Evolutionary conservation across 2,329 filamentous ascomycete species (phyloP).

Genomic region (Pseudogymnoascus sp.): DNA sequence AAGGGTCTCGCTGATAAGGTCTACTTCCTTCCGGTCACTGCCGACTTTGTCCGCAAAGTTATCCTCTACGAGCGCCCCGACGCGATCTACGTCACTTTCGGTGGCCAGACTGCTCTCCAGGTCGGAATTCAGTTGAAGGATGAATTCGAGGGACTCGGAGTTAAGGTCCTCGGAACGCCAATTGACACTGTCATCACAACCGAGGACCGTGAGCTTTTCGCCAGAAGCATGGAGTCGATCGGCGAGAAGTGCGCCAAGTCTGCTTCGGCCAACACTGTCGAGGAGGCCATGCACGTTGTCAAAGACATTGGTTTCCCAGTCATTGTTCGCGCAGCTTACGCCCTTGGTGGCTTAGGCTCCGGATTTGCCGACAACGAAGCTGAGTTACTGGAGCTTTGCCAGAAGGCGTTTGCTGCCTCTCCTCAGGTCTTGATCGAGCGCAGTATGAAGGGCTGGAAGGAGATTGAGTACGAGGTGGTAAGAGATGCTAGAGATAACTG

Average conservation of each 20-base stretch:
- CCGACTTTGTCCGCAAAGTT: constrained; percentile 95
- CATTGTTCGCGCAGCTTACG: constrained; percentile 93
- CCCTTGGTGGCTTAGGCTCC: constrained; percentile 87
- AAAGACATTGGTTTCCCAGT: constrained; percentile 92
- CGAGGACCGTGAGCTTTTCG: constrained; percentile 94
- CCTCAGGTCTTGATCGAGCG: constrained; percentile 94
- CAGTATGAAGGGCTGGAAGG: constrained; percentile 99
- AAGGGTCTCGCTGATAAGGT: constrained; percentile 98
- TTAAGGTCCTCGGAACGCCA: constrained; percentile 89
- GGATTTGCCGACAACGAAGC: constrained; percentile 86
- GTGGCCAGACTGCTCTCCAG: constrained; percentile 92
- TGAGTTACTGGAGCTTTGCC: constrained; percentile 79
- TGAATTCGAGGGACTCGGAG: constrained; percentile 85
- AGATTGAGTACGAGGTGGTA: constrained; percentile 98
- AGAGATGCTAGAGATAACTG: constrained; percentile 95
- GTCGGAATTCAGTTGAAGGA: constrained; percentile 97
- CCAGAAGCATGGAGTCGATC: constrained; percentile 96
- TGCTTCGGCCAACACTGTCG: constrained; percentile 77
- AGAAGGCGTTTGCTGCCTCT: constrained; percentile 89
- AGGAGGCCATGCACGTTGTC: constrained; percentile 82
- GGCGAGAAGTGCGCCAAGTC: constrained; percentile 97
- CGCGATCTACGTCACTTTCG: constrained; percentile 95
- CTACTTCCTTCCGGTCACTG: constrained; percentile 94
- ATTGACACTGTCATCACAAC: constrained; percentile 98
- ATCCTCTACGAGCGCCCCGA: constrained; percentile 91